Evolutionary conservation across 2,329 filamentous ascomycete genomes (phyloP).

Genomic region (Alternaria burnsii): DNA sequence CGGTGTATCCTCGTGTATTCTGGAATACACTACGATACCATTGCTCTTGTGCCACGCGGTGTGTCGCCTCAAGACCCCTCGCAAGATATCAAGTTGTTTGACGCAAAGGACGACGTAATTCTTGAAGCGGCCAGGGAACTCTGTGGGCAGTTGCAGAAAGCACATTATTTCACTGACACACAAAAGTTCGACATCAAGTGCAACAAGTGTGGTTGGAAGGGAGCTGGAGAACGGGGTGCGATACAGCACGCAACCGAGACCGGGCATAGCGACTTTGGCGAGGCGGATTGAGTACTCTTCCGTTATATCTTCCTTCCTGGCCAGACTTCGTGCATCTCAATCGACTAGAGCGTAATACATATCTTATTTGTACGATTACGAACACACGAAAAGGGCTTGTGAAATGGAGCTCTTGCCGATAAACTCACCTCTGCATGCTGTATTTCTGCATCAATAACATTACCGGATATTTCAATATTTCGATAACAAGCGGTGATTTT

Average conservation of each 20-base stretch:
- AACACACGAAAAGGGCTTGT: not conserved
- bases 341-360: not conserved
- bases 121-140: constrained; percentile 66
- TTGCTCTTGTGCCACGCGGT: constrained; percentile 73
- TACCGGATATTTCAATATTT: not conserved
- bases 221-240: constrained; percentile 71
- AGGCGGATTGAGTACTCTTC: constrained; percentile 30
- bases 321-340: not conserved
- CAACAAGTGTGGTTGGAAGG: constrained; percentile 74
- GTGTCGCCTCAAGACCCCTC: constrained; percentile 71
- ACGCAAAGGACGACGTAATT: constrained; percentile 63
- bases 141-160: constrained; percentile 68
- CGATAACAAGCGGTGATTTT: not conserved
- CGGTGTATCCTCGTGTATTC: constrained; percentile 87
- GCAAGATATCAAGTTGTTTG: constrained; percentile 80
- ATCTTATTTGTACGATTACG: not conserved
- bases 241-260: constrained; percentile 69
- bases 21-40: constrained; percentile 91
- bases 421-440: not conserved
- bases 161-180: constrained; percentile 90
- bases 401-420: not conserved
- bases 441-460: not conserved
- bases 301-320: not conserved
- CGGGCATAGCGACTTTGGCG: constrained; percentile 53
- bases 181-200: constrained; percentile 81